Percentiles rank a stretch among this genome's conserved stretches.
These are phyloP conservation scores for Agapanthus africanus DNA, from an alignment of 106 monocot species.

Conservation along the genomic window DNA sequence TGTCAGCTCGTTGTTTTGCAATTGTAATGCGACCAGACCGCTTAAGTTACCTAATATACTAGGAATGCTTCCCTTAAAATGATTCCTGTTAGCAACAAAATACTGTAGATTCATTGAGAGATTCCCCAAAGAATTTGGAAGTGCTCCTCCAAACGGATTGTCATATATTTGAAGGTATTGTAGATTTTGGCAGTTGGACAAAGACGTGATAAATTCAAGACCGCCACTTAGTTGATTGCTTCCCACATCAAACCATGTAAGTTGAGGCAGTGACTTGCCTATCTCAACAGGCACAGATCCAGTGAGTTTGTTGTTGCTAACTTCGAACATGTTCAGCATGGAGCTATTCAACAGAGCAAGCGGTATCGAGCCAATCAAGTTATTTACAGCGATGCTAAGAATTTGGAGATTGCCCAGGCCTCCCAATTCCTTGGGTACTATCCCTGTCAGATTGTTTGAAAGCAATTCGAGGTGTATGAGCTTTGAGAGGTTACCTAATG, in stretches of 20 bases:
- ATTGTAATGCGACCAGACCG: not conserved
- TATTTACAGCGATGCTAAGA: not conserved
- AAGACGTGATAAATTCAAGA: slow-evolving; percentile 2
- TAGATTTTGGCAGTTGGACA: not conserved
- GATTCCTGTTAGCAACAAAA: not conserved
- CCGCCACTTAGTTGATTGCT: not conserved
- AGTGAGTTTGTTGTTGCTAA: not conserved
- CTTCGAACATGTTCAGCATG: not conserved
- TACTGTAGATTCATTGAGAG: not conserved
- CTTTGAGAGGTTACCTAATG: slow-evolving; percentile 5
- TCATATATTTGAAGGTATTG: not conserved
- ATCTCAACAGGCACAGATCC: not conserved
- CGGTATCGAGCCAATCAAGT: slow-evolving; percentile 2
- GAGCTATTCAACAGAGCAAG: not conserved
- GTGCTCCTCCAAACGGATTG: not conserved
- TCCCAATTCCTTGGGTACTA: not conserved
- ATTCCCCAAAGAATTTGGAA: slow-evolving; percentile 12
- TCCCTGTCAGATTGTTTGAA: not conserved
- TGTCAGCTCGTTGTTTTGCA: not conserved
- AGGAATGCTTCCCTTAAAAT: slow-evolving; percentile 9
- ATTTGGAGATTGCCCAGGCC: not conserved
- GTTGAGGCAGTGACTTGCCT: not conserved
- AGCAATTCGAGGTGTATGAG: not conserved
- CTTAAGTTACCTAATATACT: slow-evolving; percentile 3
- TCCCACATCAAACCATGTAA: not conserved